A percentile compares a stretch with the other conserved stretches of the same genome.
These are phyloP conservation scores for Nigrograna mackinnonii DNA, from an alignment of 2,329 filamentous ascomycete genomes.

Conservation along the genomic window DNA sequence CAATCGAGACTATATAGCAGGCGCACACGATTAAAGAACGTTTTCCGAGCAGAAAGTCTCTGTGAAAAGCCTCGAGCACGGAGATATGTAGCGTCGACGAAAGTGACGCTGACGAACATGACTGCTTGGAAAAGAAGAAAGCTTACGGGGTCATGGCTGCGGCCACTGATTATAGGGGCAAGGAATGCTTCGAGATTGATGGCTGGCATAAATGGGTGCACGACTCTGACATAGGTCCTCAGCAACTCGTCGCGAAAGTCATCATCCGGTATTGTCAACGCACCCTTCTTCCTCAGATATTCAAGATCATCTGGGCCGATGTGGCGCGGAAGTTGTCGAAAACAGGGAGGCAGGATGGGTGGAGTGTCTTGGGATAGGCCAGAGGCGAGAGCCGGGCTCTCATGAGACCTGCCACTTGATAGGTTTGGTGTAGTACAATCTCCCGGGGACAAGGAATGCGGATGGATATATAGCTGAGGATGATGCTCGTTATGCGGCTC, in stretches of 20 bases:
- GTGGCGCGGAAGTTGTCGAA: conserved; percentile 76
- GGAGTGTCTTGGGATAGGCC: conserved; percentile 50
- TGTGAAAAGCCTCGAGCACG: conserved; percentile 75
- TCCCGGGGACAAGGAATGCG: conserved; percentile 34
- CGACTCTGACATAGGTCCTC: conserved; percentile 84
- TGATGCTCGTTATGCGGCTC: too few species aligned
- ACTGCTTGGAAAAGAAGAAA: conserved; percentile 89
- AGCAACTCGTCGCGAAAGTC: conserved; percentile 79
- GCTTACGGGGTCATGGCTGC: conserved; percentile 72
- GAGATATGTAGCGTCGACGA: conserved; percentile 79
- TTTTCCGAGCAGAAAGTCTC: conserved; percentile 80
- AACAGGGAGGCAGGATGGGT: conserved; percentile 65
- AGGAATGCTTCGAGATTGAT: conserved; percentile 69
- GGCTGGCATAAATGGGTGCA: conserved; percentile 92
- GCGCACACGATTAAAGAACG: conserved; percentile 86
- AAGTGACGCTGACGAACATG: conserved; percentile 91
- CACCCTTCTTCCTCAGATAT: conserved; percentile 83
- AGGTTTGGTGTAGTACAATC: conserved; percentile 37
- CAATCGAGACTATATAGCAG: conserved; percentile 96
- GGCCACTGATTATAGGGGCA: conserved; percentile 67
- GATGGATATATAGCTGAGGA: conserved; percentile 47
- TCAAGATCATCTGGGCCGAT: conserved; percentile 81
- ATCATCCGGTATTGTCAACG: conserved; percentile 72
- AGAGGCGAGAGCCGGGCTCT: conserved; percentile 46
- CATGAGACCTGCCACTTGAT: conserved; percentile 31